Conservation (phyloP, 306 rosid species). For the apple (Malus domestica) region ASM211411v1 NC_041800.1:1256501-1257000, state of each 20-base stretch:
- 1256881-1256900: no score
- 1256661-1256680: neutral
- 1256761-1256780: constrained; percentile 6
- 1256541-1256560: no score
- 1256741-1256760: constrained; percentile 4
- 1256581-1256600: neutral
- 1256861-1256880: no score
- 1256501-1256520: neutral
- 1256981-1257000: no score
- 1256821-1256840: neutral
- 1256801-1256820: neutral
- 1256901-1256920: no score
- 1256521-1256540: neutral
- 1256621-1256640: neutral
- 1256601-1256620: neutral
- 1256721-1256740: constrained; percentile 1
- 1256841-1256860: no score
- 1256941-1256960: no score
- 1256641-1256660: neutral
- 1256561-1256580: no score
- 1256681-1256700: neutral
- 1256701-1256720: neutral
- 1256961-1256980: no score
- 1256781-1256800: neutral
- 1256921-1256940: no score